Base-by-base conservation (phyloP, 2,329 filamentous ascomycete species). In the Aspergillus felis region DNA sequence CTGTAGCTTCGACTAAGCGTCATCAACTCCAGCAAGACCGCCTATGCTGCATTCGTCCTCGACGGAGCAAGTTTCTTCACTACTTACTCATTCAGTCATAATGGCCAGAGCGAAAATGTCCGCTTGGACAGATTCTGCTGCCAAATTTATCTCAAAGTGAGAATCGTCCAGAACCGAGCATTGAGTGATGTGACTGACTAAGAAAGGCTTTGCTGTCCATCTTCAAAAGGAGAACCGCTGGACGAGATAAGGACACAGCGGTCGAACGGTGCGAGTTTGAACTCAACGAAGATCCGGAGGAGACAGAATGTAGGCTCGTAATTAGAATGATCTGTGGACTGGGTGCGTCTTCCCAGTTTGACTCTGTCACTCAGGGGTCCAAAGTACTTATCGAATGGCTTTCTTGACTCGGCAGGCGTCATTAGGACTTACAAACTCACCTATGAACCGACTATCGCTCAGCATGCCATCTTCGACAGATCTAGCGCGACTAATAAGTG, bases 381-480 rank as follows among this genome's bases (percentile, higher is more conserved):
- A 64, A 51, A 35, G 20, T 51, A 24, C 29, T 51, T 22, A 29
- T 25, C 3, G 10, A 17, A 38, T 24, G 27, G 29, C 29, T 20
- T 12, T n/a, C 6, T 48, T 12, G 24, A 14, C 20, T 64, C 7
- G 32, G 32, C 59, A 79, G 84, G 85, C 4, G 82, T 87, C 50
- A 83, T 85, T 32, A 87, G 87, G 69, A 87, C 82, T 2, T 87
- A 86, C 69, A 84, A 82, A 60, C 74, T 88, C 56, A 87, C 82
- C 0, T 88, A 87, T 64, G 85, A 88, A 67, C 76, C 84, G 17
- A 79, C 80, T 9, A 80, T 85, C 55, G 79, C 86, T 42, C 84
- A 87, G 73, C 84, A 87, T 69, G 85, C 85, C 2, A 74, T 86
- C 0, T 88, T 88, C 68, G 84, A 87, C 71, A 79, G 78, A 42